Percentiles rank a stretch among this genome's conserved stretches.
These are phyloP conservation scores for Cichorium intybus DNA, from an alignment of 140 eudicot genomes.

Conservation along the genomic window DNA sequence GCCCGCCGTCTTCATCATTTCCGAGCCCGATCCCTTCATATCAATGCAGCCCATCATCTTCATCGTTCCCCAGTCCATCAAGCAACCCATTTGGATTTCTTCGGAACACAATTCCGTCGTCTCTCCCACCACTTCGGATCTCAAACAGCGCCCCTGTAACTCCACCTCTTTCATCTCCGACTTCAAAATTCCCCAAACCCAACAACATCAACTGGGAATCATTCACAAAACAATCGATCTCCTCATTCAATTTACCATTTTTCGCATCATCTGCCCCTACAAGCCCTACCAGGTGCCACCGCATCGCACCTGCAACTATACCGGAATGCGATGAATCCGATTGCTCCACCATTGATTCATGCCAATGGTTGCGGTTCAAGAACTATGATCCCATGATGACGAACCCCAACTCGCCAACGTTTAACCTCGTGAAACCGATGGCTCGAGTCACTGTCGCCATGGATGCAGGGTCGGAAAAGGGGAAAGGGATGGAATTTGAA, in stretches of 20 bases:
- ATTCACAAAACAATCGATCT: conserved; percentile 60
- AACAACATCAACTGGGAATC: conserved; percentile 70
- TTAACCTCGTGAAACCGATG: conserved; percentile 65
- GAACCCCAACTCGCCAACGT: conserved; percentile 86
- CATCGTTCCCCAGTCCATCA: conserved; percentile 84
- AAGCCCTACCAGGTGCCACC: conserved; percentile 67
- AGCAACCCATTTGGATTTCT: conserved; percentile 70
- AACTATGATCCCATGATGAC: conserved; percentile 40
- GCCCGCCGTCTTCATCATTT: conserved; percentile 71
- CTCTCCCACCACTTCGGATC: conserved; percentile 85
- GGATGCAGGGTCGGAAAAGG: conserved; percentile 49
- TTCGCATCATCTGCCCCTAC: conserved; percentile 89
- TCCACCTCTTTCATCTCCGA: conserved; percentile 93
- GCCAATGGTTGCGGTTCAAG: conserved; percentile 85
- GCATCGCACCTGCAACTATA: conserved; percentile 67
- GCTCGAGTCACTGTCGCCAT: conserved; percentile 33
- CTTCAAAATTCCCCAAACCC: conserved; percentile 56
- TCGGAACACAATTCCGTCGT: conserved; percentile 52
- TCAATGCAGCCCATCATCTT: conserved; percentile 80
- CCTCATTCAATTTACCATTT: conserved; percentile 59
- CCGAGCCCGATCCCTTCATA: conserved; percentile 85
- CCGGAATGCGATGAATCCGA: conserved; percentile 95
- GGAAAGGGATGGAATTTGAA: conserved; percentile 59
- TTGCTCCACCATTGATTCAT: conserved; percentile 81
- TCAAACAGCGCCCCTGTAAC: conserved; percentile 98